phyloP scores from a whole-genome alignment of 1,284 basidiomycete genomes.

The Trametes hirsuta region DNA sequence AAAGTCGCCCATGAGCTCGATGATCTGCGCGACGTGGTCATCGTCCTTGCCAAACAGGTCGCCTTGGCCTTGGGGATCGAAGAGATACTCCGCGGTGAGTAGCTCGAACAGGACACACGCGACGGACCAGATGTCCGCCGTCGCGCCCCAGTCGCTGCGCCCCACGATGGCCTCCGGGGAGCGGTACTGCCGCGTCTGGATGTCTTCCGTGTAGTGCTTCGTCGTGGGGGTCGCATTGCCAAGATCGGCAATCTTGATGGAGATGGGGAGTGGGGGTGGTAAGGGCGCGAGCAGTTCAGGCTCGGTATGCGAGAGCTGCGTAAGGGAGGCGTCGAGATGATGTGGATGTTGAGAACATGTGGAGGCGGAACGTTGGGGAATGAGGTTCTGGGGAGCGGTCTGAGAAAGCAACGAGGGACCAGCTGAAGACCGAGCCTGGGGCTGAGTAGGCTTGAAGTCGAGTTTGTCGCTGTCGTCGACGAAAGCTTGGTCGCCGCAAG shows the following conservation, averaged over 20 bases:
- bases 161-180: conserved; percentile 91
- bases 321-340: conserved; percentile 24
- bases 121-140: conserved; percentile 88
- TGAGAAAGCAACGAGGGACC: conserved; percentile 69
- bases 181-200: conserved; percentile 93
- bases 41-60: conserved; percentile 90
- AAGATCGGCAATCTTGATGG: conserved; percentile 91
- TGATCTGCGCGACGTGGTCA: conserved; percentile 93
- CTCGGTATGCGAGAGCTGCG: conserved; percentile 21
- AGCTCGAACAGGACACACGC: conserved; percentile 89
- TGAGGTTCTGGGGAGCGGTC: conserved; percentile 52
- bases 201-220: conserved; percentile 90
- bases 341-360: conserved; percentile 33
- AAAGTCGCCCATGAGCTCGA: conserved; percentile 84
- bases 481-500: conserved; percentile 13
- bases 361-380: conserved; percentile 25
- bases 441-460: conserved; percentile 14
- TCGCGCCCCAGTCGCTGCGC: conserved; percentile 82
- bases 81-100: conserved; percentile 85
- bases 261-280: conserved; percentile 51
- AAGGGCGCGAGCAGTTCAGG: conserved; percentile 22
- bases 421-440: conserved; percentile 11
- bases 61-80: conserved; percentile 85
- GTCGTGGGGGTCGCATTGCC: conserved; percentile 86
- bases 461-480: conserved; percentile 1